A percentile compares a stretch with the other conserved stretches of the same genome.
Conservation (phyloP, 2,329 filamentous ascomycete genomes). For the Cladosporium phlei region DNA sequence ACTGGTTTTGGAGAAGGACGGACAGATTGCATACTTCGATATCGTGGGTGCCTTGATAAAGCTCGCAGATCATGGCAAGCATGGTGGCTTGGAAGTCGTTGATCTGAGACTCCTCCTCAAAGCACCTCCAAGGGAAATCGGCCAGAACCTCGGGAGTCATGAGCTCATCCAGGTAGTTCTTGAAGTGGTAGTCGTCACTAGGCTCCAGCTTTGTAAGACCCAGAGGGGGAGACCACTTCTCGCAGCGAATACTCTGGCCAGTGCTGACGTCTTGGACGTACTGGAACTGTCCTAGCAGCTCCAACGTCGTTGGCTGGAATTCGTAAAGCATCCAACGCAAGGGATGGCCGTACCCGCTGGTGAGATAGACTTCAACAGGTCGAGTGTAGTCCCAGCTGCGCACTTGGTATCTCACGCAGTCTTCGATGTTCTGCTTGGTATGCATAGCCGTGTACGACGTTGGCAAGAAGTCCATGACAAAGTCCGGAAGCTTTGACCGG, state of each 20-base stretch:
- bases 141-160: constrained; percentile 37
- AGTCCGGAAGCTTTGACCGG: constrained; percentile 43
- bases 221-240: constrained; percentile 43
- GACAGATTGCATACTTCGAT: constrained; percentile 31
- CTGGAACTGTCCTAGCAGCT: constrained; percentile 40
- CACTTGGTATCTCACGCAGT: constrained; percentile 36
- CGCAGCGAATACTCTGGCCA: constrained; percentile 21
- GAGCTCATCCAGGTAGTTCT: constrained; percentile 42
- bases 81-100: constrained; percentile 40
- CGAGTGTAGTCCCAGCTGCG: constrained; percentile 31
- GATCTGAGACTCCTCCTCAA: constrained; percentile 39
- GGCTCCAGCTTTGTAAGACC: constrained; percentile 42
- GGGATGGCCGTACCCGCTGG: constrained; percentile 40
- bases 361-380: constrained; percentile 39
- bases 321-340: constrained; percentile 44
- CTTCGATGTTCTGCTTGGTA: constrained; percentile 40
- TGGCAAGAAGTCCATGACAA: constrained; percentile 43
- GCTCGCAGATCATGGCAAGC: constrained; percentile 36
- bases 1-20: neutral
- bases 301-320: constrained; percentile 39
- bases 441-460: constrained; percentile 38
- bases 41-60: constrained; percentile 30
- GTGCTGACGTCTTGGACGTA: constrained; percentile 37
- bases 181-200: constrained; percentile 41
- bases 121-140: constrained; percentile 40